phyloP scores from a whole-genome alignment of 768 basidiomycete species.

The Scleroderma citrinum region DNA sequence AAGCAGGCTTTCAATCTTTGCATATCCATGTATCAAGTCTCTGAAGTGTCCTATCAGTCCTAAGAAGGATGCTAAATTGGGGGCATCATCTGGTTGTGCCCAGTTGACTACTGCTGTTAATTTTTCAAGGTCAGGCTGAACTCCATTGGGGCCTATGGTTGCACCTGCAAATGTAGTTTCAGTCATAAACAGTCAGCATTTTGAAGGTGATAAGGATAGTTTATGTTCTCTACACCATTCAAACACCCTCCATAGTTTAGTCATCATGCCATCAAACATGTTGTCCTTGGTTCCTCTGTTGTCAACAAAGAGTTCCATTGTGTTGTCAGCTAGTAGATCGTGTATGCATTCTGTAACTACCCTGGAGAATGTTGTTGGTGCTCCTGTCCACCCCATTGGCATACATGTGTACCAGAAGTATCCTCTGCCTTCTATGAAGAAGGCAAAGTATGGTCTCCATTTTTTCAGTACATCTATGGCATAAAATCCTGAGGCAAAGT shows the following conservation, averaged over 20 bases:
- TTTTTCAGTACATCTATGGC: conserved; percentile 11
- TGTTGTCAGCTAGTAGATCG: conserved; percentile 10
- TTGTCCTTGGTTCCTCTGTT: conserved; percentile 10
- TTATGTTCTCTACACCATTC: neutral
- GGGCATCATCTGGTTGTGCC: too few relatives aligned
- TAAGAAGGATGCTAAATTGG: too few relatives aligned
- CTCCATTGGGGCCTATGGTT: too few relatives aligned
- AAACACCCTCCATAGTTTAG: neutral
- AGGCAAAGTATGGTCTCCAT: conserved; percentile 12
- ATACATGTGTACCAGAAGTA: conserved; percentile 15
- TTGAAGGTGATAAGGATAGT: neutral
- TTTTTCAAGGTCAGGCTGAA: too few relatives aligned
- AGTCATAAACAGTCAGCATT: conserved; percentile 1
- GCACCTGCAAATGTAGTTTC: too few relatives aligned
- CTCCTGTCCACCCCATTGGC: conserved; percentile 22
- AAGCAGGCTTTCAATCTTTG: too few relatives aligned
- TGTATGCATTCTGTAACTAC: conserved; percentile 2
- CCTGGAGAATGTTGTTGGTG: conserved; percentile 11
- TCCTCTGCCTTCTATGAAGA: conserved; percentile 21
- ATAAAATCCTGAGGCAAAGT: conserved; percentile 23
- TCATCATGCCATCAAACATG: neutral
- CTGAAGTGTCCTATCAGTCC: too few relatives aligned
- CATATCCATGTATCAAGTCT: too few relatives aligned
- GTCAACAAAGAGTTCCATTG: conserved; percentile 33
- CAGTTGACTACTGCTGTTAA: too few relatives aligned